These are phyloP conservation scores for Paecilomyces sp. DNA, from an alignment of 2,329 filamentous ascomycete genomes.

Conservation along the genomic window DNA sequence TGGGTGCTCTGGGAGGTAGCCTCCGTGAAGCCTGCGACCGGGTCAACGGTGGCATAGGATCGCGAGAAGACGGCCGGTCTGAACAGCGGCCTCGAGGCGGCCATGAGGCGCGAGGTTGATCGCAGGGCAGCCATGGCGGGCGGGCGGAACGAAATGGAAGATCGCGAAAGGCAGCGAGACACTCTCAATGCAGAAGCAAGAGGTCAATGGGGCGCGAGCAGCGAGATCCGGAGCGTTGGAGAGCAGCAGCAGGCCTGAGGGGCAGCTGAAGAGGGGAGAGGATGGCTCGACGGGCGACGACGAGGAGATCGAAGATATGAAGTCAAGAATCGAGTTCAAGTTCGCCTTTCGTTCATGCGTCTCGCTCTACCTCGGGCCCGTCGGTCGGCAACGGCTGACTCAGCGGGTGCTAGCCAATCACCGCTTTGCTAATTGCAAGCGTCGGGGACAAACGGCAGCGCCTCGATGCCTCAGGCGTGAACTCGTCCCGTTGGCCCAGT, in stretches of 20 bases:
- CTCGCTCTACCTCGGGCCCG: conserved; percentile 30
- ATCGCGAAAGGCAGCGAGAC: conserved; percentile 1
- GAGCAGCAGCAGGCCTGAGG: conserved; percentile 1
- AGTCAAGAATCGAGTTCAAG: conserved; percentile 12
- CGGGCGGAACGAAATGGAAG: conserved; percentile 6
- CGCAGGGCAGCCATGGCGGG: conserved; percentile 43
- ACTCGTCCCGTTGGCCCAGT: background rate
- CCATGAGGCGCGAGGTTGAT: conserved; percentile 39
- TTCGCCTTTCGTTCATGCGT: conserved; percentile 11
- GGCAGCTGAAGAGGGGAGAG: conserved; percentile 1
- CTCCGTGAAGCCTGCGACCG: conserved; percentile 22
- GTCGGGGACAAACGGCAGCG: conserved; percentile 30
- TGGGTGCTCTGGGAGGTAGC: conserved; percentile 20
- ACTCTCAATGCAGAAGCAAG: conserved; percentile 3
- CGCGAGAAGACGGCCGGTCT: conserved; percentile 32
- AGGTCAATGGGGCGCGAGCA: background rate
- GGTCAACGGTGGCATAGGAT: conserved; percentile 42
- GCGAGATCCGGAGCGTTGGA: conserved; percentile 7
- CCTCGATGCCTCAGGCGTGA: background rate
- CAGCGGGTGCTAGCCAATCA: conserved; percentile 23
- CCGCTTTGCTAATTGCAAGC: conserved; percentile 25
- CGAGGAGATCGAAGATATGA: conserved; percentile 7
- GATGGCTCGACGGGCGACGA: conserved; percentile 9
- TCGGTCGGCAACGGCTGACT: conserved; percentile 25
- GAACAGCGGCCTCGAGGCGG: conserved; percentile 36